These are phyloP conservation scores for Pilatotrama ljubarskyi DNA, from an alignment of 768 basidiomycete genomes.

Conservation along the genomic window DNA sequence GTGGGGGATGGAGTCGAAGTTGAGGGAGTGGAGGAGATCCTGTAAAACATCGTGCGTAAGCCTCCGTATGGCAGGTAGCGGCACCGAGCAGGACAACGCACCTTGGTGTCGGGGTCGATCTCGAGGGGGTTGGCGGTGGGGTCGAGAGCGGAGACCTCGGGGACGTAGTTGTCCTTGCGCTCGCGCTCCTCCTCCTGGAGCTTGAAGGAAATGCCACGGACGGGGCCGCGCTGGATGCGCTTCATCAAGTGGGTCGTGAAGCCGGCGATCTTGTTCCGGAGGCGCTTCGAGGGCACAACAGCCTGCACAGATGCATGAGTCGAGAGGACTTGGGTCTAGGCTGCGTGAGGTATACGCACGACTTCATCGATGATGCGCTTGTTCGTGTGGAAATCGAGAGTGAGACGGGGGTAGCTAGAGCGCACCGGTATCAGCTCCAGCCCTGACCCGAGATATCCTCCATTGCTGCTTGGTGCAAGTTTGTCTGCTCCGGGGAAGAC, in stretches of 20 bases:
- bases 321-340: not conserved
- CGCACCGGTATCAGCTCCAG: conserved; percentile 2
- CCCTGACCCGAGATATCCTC: not conserved
- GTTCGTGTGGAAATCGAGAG: conserved; percentile 99
- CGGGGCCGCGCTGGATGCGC: conserved; percentile 97
- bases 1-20: conserved; percentile 91
- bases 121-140: conserved; percentile 71
- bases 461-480: not conserved
- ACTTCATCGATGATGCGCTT: conserved; percentile 99
- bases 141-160: conserved; percentile 96
- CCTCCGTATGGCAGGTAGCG: not conserved
- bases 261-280: conserved; percentile 99
- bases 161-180: conserved; percentile 99
- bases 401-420: conserved; percentile 93
- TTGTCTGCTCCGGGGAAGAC: not conserved
- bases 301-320: conserved; percentile 47
- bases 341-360: conserved; percentile 45
- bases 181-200: conserved; percentile 99
- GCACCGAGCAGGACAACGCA: conserved; percentile 37
- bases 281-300: conserved; percentile 95
- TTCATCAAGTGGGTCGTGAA: conserved; percentile 99
- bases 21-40: conserved; percentile 88
- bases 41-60: conserved; percentile 31
- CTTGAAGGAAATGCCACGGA: conserved; percentile 99
- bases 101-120: conserved; percentile 94